These are phyloP conservation scores for Macadamia tetraphylla DNA, from an alignment of 164 flowering plant species.

Conservation along the genomic window DNA sequence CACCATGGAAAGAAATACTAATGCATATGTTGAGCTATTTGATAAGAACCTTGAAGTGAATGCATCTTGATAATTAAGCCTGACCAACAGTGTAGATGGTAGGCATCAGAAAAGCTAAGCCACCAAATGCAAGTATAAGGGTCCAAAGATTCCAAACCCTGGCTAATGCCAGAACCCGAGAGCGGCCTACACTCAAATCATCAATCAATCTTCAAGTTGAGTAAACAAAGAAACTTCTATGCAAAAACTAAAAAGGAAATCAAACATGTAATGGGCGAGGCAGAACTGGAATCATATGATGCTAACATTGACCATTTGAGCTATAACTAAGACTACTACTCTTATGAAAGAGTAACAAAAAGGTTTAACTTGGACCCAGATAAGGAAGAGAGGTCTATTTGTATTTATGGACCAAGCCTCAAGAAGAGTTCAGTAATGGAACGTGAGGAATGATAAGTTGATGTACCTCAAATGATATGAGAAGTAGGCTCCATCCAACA, in stretches of 20 bases:
- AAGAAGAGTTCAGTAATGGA: too few relatives aligned
- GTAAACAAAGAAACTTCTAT: not conserved
- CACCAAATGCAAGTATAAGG: conserved; percentile 61
- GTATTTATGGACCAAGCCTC: not conserved
- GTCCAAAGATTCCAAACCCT: conserved; percentile 53
- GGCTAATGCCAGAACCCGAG: conserved; percentile 79
- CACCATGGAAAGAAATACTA: conserved; percentile 37
- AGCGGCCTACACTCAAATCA: conserved; percentile 71
- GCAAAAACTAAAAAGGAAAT: not conserved
- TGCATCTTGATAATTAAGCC: conserved; percentile 49
- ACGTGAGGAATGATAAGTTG: too few relatives aligned
- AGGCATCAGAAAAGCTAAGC: conserved; percentile 65
- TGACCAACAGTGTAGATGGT: conserved; percentile 39
- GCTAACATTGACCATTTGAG: not conserved
- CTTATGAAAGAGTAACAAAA: too few relatives aligned
- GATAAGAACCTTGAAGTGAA: conserved; percentile 33
- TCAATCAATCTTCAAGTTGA: conserved; percentile 24
- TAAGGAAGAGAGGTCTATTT: too few relatives aligned
- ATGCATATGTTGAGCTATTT: conserved; percentile 25
- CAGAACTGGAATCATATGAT: not conserved
- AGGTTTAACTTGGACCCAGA: too few relatives aligned
- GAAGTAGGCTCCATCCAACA: too few relatives aligned
- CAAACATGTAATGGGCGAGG: not conserved
- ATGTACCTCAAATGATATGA: too few relatives aligned
- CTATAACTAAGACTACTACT: not conserved